Base-by-base conservation (phyloP, 352 stramenopile species). In the Pythium phragmitis region DNA sequence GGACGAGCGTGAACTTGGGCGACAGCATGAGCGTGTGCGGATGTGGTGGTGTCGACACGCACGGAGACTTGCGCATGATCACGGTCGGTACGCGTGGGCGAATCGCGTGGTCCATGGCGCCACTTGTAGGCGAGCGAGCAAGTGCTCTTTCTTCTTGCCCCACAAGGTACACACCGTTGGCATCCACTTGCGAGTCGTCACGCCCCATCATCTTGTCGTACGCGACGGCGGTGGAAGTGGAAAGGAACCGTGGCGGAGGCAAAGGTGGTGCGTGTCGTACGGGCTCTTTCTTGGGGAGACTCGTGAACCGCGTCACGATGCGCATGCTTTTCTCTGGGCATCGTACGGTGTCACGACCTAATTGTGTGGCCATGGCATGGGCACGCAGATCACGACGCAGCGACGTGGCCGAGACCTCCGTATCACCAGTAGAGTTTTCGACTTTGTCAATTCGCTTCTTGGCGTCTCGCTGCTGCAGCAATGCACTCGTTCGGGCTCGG, bases 121-220 rank as follows among this genome's bases (percentile, higher is more conserved):
- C 14, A 26, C 26, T 30, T 5, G 26, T 30, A 30, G 26, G 26
- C 26, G 26, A 3, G 26, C 26, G 26, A 30, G 26, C 26, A 30
- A 30, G 26, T 30, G 26, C 26, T 30, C 26, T 3, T 30, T 30
- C 26, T 30, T 60, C 50, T 13, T 17, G 59, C 8, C 59, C 59
- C 7, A 66, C 11, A 2, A 66, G 49, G 33, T 49, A 66, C 4
- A 66, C n/a, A 2, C 59, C 59, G 12, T 49, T 21, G 4, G 49
- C 39, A 19, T 59, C 59, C 7, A 59, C 13, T 21, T 43, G 34
- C 6, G 4, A 33, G 36, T 55, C 59, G 19, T 60, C 28, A 1
- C 59, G 59, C 19, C 59, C 59, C 5, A 55, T 26, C 49, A 66
- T 66, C 41, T 33, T 52, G 23, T 45, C 59, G 19, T 54, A 66